These are phyloP conservation scores for Leccinum boreale DNA, from an alignment of 768 basidiomycete genomes.

Conservation along the genomic window DNA sequence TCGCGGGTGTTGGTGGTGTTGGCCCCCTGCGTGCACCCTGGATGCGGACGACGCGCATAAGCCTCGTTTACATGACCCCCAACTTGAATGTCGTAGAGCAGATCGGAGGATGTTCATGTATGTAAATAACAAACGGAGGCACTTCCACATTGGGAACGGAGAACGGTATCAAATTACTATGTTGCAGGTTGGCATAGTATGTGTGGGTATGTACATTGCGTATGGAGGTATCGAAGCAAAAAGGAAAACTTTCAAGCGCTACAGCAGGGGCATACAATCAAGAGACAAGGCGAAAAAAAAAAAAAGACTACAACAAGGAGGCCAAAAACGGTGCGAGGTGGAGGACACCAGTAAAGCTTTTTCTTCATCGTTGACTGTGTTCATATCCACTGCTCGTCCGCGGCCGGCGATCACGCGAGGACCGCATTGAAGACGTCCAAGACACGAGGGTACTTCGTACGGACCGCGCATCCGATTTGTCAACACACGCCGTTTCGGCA, in stretches of 20 bases:
- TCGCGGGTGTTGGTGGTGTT: neutral
- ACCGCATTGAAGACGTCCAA: slow-evolving; percentile 1
- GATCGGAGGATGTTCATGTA: slow-evolving; percentile 9
- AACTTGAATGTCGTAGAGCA: neutral
- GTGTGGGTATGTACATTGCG: neutral
- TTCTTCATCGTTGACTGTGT: slow-evolving; percentile 18
- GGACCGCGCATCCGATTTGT: slow-evolving; percentile 1
- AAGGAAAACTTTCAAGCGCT: neutral
- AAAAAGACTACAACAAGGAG: neutral
- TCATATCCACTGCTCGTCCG: slow-evolving; percentile 4
- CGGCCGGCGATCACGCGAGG: neutral
- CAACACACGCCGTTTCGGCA: slow-evolving; percentile 1
- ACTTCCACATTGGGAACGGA: neutral
- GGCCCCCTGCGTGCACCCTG: neutral
- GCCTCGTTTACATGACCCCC: neutral
- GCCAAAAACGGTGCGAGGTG: too few species aligned
- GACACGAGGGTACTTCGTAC: neutral
- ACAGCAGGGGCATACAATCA: slow-evolving; percentile 9
- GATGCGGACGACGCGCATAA: too few species aligned
- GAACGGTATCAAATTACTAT: neutral
- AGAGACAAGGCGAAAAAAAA: neutral
- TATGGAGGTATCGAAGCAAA: neutral
- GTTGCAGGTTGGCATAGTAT: too few species aligned
- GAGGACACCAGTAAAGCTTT: neutral
- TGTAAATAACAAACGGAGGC: neutral